Conservation (phyloP, 768 basidiomycete species). For the Russula earlei region DNA sequence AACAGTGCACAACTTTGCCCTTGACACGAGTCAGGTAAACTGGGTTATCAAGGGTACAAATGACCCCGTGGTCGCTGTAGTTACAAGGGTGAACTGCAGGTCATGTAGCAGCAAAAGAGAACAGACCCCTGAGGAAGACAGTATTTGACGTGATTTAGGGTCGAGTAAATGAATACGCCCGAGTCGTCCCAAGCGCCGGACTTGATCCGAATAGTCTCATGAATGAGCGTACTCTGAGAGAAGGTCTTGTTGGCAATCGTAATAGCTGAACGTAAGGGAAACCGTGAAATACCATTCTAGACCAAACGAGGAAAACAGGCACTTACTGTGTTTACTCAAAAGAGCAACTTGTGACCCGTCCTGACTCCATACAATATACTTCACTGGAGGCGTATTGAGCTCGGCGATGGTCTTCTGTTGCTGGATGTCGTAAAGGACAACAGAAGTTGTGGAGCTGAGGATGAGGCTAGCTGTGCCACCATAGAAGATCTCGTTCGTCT, state of each 20-base stretch:
- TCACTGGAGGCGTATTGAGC: constrained; percentile 91
- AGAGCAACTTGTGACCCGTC: constrained; percentile 90
- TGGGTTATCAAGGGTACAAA: constrained; percentile 96
- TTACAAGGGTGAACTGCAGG: not conserved
- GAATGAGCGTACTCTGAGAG: constrained; percentile 80
- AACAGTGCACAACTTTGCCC: constrained; percentile 91
- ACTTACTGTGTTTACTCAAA: constrained; percentile 95
- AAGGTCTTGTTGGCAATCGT: constrained; percentile 95
- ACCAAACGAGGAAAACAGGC: not conserved
- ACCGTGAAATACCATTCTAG: constrained; percentile 19
- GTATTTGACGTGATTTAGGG: constrained; percentile 98
- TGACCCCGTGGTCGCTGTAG: constrained; percentile 89
- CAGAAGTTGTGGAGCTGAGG: constrained; percentile 75
- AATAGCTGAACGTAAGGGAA: constrained; percentile 55
- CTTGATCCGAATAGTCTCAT: constrained; percentile 99
- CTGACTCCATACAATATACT: constrained; percentile 92
- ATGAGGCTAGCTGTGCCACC: constrained; percentile 94
- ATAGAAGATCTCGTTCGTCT: constrained; percentile 97
- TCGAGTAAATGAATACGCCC: constrained; percentile 96
- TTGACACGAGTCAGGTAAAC: constrained; percentile 97
- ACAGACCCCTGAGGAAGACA: constrained; percentile 87
- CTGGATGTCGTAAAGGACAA: constrained; percentile 94
- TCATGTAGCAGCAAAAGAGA: not conserved
- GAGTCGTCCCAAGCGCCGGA: constrained; percentile 99
- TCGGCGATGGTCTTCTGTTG: constrained; percentile 93